A percentile compares a stretch with the other conserved stretches of the same genome.
These are phyloP conservation scores for Pisolithus sp. DNA, from an alignment of 768 basidiomycete genomes.

Conservation along the genomic window DNA sequence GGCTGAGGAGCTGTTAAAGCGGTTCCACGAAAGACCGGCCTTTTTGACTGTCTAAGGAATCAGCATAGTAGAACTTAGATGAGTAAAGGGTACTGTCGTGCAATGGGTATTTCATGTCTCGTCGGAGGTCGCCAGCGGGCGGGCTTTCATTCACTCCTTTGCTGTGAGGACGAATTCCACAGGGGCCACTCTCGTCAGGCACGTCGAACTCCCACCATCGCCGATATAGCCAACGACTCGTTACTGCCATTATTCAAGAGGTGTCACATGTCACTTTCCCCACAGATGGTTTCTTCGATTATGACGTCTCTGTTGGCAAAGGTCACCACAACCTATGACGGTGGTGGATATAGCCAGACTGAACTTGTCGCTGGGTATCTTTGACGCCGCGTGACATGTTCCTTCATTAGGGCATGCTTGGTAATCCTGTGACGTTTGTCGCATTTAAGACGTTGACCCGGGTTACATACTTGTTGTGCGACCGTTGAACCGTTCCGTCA, in stretches of 20 bases:
- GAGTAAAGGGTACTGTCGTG: neutral
- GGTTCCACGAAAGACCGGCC: conserved; percentile 78
- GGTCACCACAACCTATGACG: conserved; percentile 28
- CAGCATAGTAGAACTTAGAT: conserved; percentile 10
- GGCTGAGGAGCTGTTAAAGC: conserved; percentile 44
- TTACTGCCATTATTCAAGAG: conserved; percentile 45
- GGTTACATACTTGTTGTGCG: too few relatives aligned
- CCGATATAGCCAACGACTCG: conserved; percentile 61
- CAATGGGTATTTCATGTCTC: neutral
- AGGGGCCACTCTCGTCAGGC: conserved; percentile 51
- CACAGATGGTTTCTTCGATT: conserved; percentile 49
- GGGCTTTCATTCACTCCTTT: conserved; percentile 52
- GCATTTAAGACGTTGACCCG: too few relatives aligned
- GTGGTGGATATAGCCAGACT: too few relatives aligned
- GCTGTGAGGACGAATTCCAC: conserved; percentile 51
- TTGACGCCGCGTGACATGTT: too few relatives aligned
- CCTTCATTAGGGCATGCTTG: too few relatives aligned
- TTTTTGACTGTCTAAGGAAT: conserved; percentile 68
- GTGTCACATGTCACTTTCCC: conserved; percentile 50
- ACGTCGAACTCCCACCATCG: conserved; percentile 47
- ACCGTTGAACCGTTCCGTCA: too few relatives aligned
- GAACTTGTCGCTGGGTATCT: too few relatives aligned
- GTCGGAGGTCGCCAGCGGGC: conserved; percentile 28
- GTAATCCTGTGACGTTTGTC: too few relatives aligned
- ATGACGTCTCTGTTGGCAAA: conserved; percentile 61